phyloP scores from a whole-genome alignment of 1,139 yeast species.

The Spathaspora sp. region DNA sequence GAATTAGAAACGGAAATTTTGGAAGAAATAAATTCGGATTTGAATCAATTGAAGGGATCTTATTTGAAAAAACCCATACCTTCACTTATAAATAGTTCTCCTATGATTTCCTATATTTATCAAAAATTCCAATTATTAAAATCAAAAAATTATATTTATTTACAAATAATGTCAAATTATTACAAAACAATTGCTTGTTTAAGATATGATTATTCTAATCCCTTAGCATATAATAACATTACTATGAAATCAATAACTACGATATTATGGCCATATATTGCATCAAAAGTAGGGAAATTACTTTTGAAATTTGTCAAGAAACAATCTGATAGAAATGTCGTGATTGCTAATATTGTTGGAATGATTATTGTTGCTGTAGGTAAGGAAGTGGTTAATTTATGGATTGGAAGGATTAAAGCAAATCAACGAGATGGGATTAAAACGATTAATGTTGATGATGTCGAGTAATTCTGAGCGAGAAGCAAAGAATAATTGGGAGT shows the following conservation, averaged over 20 bases:
- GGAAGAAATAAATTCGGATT: conserved; percentile 22
- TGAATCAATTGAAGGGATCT: conserved; percentile 6
- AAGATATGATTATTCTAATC: conserved; percentile 34
- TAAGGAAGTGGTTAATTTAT: conserved; percentile 36
- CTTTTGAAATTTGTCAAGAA: conserved; percentile 14
- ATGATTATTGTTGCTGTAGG: conserved; percentile 31
- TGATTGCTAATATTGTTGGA: conserved; percentile 35
- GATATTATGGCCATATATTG: conserved; percentile 40
- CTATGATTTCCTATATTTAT: conserved; percentile 10
- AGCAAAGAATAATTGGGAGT: too few species aligned
- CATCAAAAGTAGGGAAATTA: conserved; percentile 34
- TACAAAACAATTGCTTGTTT: conserved; percentile 34
- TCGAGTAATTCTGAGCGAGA: background rate
- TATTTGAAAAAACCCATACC: background rate
- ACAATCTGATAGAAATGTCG: conserved; percentile 10
- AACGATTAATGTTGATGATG: conserved; percentile 14
- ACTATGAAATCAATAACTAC: conserved; percentile 34
- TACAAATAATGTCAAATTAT: conserved; percentile 15
- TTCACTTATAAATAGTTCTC: conserved; percentile 1
- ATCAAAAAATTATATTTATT: conserved; percentile 13
- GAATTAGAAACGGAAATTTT: conserved; percentile 24
- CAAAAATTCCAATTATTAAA: conserved; percentile 10
- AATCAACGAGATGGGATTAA: conserved; percentile 23
- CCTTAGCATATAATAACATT: conserved; percentile 24
- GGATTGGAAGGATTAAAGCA: conserved; percentile 27